Percentiles rank a stretch among this genome's conserved stretches.
phyloP scores from a whole-genome alignment of 2,329 filamentous ascomycete species.

The Pseudonectria buxi region DNA sequence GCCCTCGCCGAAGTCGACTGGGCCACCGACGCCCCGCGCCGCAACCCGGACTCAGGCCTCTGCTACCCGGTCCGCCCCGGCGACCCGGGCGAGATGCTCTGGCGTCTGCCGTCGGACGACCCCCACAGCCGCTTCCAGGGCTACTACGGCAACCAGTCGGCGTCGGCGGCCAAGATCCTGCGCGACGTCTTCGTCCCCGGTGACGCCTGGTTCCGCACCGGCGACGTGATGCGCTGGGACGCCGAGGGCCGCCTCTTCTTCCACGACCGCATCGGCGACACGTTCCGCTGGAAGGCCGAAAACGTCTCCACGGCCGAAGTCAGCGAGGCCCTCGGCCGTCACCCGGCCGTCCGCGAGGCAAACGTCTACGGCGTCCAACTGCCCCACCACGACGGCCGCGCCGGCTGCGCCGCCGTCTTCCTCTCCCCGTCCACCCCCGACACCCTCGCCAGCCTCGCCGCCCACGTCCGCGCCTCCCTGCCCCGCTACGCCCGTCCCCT shows the following conservation, averaged over 20 bases:
- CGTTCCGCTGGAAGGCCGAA: slow-evolving; percentile 75
- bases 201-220: slow-evolving; percentile 77
- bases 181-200: slow-evolving; percentile 66
- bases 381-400: slow-evolving; percentile 75
- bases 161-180: slow-evolving; percentile 67
- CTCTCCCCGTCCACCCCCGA: slow-evolving; percentile 41
- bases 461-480: slow-evolving; percentile 49
- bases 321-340: slow-evolving; percentile 62
- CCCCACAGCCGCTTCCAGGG: slow-evolving; percentile 66
- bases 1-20: slow-evolving; percentile 65
- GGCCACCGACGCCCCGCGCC: slow-evolving; percentile 59
- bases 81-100: slow-evolving; percentile 69
- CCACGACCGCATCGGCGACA: slow-evolving; percentile 72
- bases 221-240: slow-evolving; percentile 73
- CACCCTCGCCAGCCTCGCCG: slow-evolving; percentile 52
- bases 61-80: slow-evolving; percentile 54
- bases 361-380: slow-evolving; percentile 81
- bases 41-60: slow-evolving; percentile 62
- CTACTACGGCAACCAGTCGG: slow-evolving; percentile 68
- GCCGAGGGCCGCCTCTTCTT: slow-evolving; percentile 69
- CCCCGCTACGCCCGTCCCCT: slow-evolving; percentile 71
- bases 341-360: slow-evolving; percentile 63
- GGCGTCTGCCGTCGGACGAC: slow-evolving; percentile 59
- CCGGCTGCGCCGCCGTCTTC: slow-evolving; percentile 69
- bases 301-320: slow-evolving; percentile 82